phyloP scores from a whole-genome alignment of 768 basidiomycete genomes.

The Tulasnella sp. region DNA sequence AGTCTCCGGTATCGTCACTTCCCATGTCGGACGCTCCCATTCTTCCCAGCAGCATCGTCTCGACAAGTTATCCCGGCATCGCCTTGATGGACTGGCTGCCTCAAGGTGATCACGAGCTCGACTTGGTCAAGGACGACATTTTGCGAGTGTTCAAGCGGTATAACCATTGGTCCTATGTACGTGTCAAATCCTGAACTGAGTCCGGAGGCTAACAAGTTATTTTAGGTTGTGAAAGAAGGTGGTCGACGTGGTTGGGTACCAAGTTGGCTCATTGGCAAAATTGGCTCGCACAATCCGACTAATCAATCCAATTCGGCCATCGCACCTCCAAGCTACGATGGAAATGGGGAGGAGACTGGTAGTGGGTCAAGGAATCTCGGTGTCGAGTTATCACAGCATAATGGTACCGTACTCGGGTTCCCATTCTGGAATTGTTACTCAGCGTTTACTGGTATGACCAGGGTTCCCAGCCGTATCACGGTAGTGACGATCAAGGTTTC shows the following conservation, averaged over 20 bases:
- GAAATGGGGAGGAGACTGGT: too few species aligned
- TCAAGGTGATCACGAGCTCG: conserved; percentile 86
- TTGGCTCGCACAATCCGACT: too few species aligned
- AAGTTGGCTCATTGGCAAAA: conserved; percentile 90
- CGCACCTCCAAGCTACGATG: too few species aligned
- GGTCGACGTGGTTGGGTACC: conserved; percentile 31
- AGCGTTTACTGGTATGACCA: too few species aligned
- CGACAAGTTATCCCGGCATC: conserved; percentile 93
- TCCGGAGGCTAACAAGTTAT: conserved; percentile 15
- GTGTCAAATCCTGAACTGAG: conserved; percentile 21
- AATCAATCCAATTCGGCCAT: too few species aligned
- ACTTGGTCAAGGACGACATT: conserved; percentile 75
- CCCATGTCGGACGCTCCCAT: conserved; percentile 55
- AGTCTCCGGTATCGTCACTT: conserved; percentile 10
- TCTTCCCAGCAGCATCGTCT: conserved; percentile 79
- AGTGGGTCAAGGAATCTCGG: too few species aligned
- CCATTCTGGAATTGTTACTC: too few species aligned
- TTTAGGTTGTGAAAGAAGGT: conserved; percentile 80
- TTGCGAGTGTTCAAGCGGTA: conserved; percentile 94
- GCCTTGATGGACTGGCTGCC: conserved; percentile 94
- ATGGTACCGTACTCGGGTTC: too few species aligned
- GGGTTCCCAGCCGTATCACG: too few species aligned
- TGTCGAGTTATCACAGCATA: too few species aligned
- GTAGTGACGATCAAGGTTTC: too few species aligned
- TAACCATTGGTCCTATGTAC: conserved; percentile 92